These are phyloP conservation scores for Pseudogymnoascus sp. DNA, from an alignment of 2,329 filamentous ascomycete species.

Conservation along the genomic window DNA sequence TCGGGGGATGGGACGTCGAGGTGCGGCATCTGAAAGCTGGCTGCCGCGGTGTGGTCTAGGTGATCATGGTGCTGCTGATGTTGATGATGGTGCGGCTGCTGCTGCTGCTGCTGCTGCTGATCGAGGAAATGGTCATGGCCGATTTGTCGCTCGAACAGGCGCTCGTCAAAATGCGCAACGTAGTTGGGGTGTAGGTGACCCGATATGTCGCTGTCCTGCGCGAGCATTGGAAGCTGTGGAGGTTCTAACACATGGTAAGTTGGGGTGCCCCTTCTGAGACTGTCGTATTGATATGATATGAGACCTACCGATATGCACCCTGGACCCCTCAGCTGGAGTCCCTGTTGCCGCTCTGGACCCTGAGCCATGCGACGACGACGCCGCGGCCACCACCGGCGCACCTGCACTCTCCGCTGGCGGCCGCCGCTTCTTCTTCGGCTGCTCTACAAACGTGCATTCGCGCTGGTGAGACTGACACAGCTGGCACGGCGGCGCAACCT, in stretches of 20 bases:
- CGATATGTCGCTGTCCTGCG: background rate
- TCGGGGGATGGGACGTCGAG: constrained; percentile 15
- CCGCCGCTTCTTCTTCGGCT: constrained; percentile 24
- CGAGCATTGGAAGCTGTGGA: background rate
- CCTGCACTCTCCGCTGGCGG: background rate
- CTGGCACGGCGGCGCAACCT: constrained; percentile 33
- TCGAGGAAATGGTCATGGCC: constrained; percentile 18
- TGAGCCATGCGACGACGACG: background rate
- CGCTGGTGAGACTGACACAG: constrained; percentile 34
- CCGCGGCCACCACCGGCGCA: background rate
- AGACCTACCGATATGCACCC: background rate
- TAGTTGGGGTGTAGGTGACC: background rate
- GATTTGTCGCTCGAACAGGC: constrained; percentile 18
- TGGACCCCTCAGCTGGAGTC: background rate
- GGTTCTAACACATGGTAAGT: background rate
- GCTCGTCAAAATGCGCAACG: background rate
- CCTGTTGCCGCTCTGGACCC: background rate
- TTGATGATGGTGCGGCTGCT: constrained; percentile 18
- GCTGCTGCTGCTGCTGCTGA: constrained; percentile 19
- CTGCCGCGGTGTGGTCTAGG: background rate
- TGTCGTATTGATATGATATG: background rate
- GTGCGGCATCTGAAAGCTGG: constrained; percentile 21
- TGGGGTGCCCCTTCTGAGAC: background rate
- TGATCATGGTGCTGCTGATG: constrained; percentile 18
- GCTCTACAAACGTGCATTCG: constrained; percentile 37